Conservation (phyloP, 1,139 yeast species). For the Kodamaea anthophila region DNA sequence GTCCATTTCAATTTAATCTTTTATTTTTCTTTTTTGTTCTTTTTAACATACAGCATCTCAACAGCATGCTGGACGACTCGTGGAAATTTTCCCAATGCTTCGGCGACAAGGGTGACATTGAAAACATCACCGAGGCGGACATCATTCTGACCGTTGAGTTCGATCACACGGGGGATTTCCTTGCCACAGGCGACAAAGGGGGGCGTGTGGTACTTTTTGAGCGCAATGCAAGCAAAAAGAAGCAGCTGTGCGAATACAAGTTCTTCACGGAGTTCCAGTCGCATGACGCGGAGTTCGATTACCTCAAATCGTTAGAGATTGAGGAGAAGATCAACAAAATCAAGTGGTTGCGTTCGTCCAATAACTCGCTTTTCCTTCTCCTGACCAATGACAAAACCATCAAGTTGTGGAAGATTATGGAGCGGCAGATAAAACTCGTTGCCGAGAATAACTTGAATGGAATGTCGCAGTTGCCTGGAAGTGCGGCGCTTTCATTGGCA, state of each 20-base stretch:
- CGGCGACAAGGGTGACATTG: constrained; percentile 97
- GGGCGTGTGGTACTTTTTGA: constrained; percentile 96
- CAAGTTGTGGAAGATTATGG: constrained; percentile 93
- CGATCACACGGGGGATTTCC: constrained; percentile 87
- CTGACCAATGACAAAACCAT: constrained; percentile 97
- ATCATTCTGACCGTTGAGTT: constrained; percentile 96
- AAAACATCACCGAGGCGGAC: constrained; percentile 94
- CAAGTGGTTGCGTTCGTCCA: constrained; percentile 89
- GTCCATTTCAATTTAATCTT: no score
- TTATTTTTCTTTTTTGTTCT: no score
- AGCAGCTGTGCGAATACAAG: constrained; percentile 75
- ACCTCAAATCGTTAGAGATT: constrained; percentile 89
- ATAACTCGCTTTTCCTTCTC: constrained; percentile 80
- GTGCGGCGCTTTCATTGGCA: constrained; percentile 12
- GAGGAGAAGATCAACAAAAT: constrained; percentile 98
- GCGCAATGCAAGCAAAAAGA: constrained; percentile 71
- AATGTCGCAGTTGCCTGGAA: constrained; percentile 10
- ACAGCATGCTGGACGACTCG: constrained; percentile 20
- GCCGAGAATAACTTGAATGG: constrained; percentile 71
- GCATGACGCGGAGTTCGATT: constrained; percentile 98
- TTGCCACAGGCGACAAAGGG: constrained; percentile 98
- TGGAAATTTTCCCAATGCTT: constrained; percentile 88
- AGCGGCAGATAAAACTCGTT: constrained; percentile 86
- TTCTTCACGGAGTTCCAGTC: constrained; percentile 96
- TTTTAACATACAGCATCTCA: no score